phyloP scores from a whole-genome alignment of 768 basidiomycete genomes.

The Fibroporia radiculosa region DNA sequence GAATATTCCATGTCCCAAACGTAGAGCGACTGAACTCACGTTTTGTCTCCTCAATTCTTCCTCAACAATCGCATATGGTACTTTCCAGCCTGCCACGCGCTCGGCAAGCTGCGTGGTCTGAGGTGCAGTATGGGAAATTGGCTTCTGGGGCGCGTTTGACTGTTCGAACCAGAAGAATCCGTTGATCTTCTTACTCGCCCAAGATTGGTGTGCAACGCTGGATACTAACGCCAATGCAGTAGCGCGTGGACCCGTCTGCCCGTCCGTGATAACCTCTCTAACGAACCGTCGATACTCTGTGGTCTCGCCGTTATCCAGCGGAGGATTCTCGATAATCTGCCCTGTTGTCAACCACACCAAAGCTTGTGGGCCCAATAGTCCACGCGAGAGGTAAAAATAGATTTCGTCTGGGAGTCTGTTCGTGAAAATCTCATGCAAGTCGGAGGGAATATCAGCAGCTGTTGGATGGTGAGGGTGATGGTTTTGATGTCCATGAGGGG shows the following conservation, averaged over 20 bases:
- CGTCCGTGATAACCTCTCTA: slow-evolving; percentile 94
- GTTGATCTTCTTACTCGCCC: slow-evolving; percentile 69
- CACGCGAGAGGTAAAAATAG: slow-evolving; percentile 93
- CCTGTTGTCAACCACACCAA: slow-evolving; percentile 93
- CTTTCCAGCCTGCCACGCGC: slow-evolving; percentile 85
- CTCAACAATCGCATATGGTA: slow-evolving; percentile 77
- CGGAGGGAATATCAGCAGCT: slow-evolving; percentile 80
- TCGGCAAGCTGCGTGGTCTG: slow-evolving; percentile 85
- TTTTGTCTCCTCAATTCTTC: slow-evolving; percentile 95
- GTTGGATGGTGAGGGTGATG: slow-evolving; percentile 65
- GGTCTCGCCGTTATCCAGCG: slow-evolving; percentile 92
- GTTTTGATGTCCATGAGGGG: slow-evolving; percentile 35
- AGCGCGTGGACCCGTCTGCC: slow-evolving; percentile 87
- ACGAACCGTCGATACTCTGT: slow-evolving; percentile 92
- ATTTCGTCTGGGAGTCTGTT: slow-evolving; percentile 92
- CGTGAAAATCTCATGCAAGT: slow-evolving; percentile 93
- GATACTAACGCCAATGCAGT: slow-evolving; percentile 85
- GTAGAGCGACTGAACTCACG: slow-evolving; percentile 42
- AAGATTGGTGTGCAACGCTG: slow-evolving; percentile 71
- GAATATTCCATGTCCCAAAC: neutral
- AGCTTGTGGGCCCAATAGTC: slow-evolving; percentile 80
- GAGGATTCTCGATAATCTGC: slow-evolving; percentile 76
- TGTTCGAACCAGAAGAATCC: slow-evolving; percentile 74
- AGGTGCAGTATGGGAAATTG: slow-evolving; percentile 61
- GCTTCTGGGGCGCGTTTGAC: slow-evolving; percentile 35